phyloP scores from a whole-genome alignment of 1,139 yeast genomes.

The Hansenula sp. region DNA sequence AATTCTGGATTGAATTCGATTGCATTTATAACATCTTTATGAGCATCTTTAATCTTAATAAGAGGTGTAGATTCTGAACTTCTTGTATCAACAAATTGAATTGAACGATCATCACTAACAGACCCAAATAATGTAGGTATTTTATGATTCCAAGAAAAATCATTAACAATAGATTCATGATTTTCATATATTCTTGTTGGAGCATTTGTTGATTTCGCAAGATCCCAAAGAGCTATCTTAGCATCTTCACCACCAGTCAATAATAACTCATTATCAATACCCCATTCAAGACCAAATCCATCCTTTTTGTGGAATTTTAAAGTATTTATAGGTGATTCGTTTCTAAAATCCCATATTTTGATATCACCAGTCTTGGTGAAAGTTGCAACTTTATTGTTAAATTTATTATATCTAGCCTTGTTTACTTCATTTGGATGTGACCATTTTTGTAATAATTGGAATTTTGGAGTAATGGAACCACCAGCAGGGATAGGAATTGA shows the following conservation, averaged over 20 bases:
- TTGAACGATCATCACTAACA: slow-evolving; percentile 63
- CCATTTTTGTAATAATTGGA: slow-evolving; percentile 36
- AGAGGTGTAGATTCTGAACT: slow-evolving; percentile 12
- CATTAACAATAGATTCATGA: slow-evolving; percentile 52
- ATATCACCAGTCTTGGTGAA: slow-evolving; percentile 47
- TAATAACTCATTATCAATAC: slow-evolving; percentile 35
- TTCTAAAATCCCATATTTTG: slow-evolving; percentile 21
- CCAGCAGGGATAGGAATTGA: slow-evolving; percentile 27
- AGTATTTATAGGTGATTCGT: slow-evolving; percentile 19
- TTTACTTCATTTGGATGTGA: slow-evolving; percentile 48
- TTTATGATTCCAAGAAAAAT: slow-evolving; percentile 47
- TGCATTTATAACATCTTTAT: slow-evolving; percentile 48
- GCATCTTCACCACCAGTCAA: slow-evolving; percentile 67
- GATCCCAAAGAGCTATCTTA: slow-evolving; percentile 69
- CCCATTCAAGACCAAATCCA: slow-evolving; percentile 75
- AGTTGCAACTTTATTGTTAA: slow-evolving; percentile 39
- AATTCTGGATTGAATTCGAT: slow-evolving; percentile 55
- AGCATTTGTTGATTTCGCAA: slow-evolving; percentile 27
- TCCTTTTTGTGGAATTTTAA: slow-evolving; percentile 60
- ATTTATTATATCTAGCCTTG: slow-evolving; percentile 36
- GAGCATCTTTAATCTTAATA: slow-evolving; percentile 30
- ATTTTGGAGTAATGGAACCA: slow-evolving; percentile 25
- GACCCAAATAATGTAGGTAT: slow-evolving; percentile 56
- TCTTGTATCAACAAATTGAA: slow-evolving; percentile 61
- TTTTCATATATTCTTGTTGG: slow-evolving; percentile 42